Percentiles rank a stretch among this genome's conserved stretches.
Conservation (phyloP, 2,329 filamentous ascomycete genomes). For the Paraphaeosphaeria sporulosa region DNA sequence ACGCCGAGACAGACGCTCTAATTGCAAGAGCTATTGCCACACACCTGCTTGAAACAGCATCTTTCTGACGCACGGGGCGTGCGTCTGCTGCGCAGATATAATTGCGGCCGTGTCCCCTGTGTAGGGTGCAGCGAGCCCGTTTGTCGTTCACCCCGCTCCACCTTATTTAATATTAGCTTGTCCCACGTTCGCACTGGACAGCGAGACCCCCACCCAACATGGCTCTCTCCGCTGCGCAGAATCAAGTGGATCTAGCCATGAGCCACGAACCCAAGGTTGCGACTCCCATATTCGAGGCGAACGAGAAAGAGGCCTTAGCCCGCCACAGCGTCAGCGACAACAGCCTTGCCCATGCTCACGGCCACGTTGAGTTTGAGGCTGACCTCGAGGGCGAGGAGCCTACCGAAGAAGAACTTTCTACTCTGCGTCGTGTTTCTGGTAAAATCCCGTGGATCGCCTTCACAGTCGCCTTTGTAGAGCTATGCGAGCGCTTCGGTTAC, state of each 20-base stretch:
- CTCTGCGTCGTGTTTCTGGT: conserved; percentile 69
- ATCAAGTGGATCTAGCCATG: conserved; percentile 45
- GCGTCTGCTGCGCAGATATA: conserved; percentile 16
- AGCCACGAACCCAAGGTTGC: conserved; percentile 44
- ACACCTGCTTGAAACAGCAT: conserved; percentile 42
- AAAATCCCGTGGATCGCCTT: conserved; percentile 71
- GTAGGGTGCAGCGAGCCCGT: conserved; percentile 14
- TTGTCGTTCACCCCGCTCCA: conserved; percentile 14
- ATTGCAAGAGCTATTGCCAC: conserved; percentile 34
- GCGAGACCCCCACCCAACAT: conserved; percentile 29
- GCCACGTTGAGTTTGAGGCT: conserved; percentile 41
- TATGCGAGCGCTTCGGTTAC: conserved; percentile 81
- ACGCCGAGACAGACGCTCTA: conserved; percentile 24
- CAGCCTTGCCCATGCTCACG: conserved; percentile 20
- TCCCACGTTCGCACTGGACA: conserved; percentile 20
- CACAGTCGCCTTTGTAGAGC: conserved; percentile 75
- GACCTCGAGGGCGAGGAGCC: conserved; percentile 53
- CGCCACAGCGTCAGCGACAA: conserved; percentile 28
- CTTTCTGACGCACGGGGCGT: conserved; percentile 11
- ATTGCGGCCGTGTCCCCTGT: conserved; percentile 10
- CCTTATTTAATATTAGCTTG: conserved; percentile 21
- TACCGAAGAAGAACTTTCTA: conserved; percentile 68
- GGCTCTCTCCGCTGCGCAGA: conserved; percentile 41
- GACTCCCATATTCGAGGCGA: conserved; percentile 41
- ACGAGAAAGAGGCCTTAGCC: conserved; percentile 42